phyloP scores from a whole-genome alignment of 139 green algal genomes.

The Limnomonas spitsbergensis region DNA sequence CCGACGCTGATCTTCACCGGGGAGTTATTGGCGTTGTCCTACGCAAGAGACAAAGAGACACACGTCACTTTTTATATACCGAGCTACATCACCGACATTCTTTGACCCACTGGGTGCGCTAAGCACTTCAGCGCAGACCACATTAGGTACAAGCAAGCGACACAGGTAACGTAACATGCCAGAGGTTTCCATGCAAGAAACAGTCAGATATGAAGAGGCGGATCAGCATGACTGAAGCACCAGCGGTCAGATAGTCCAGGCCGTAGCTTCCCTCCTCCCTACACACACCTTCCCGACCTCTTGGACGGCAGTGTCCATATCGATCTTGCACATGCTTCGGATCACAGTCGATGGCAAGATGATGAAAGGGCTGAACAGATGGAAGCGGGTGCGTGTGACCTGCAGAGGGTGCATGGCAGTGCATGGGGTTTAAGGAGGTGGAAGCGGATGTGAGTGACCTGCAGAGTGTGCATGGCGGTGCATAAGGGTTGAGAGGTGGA shows the following conservation, averaged over 20 bases:
- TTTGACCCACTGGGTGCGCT: too few relatives aligned
- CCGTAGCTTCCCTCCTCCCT: not conserved
- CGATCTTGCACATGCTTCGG: not conserved
- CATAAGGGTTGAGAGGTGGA: too few relatives aligned
- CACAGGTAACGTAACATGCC: too few relatives aligned
- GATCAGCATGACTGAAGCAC: not conserved
- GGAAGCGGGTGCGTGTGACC: not conserved
- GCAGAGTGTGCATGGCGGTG: too few relatives aligned
- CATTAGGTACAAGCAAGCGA: too few relatives aligned
- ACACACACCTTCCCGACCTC: not conserved
- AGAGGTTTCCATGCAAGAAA: not conserved
- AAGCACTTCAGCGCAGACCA: too few relatives aligned
- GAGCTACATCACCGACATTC: not conserved
- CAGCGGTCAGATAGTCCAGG: not conserved
- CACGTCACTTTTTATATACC: not conserved
- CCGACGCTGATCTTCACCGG: not conserved
- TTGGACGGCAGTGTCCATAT: not conserved
- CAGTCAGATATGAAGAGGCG: not conserved
- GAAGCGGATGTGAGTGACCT: too few relatives aligned
- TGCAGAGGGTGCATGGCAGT: too few relatives aligned
- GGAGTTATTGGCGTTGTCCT: not conserved
- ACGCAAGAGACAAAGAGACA: not conserved
- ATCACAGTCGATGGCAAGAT: not conserved
- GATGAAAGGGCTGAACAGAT: not conserved
- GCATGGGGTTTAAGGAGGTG: too few relatives aligned